phyloP scores from a whole-genome alignment of 73 alveolate genomes.

The Symbiodinium natans region DNA sequence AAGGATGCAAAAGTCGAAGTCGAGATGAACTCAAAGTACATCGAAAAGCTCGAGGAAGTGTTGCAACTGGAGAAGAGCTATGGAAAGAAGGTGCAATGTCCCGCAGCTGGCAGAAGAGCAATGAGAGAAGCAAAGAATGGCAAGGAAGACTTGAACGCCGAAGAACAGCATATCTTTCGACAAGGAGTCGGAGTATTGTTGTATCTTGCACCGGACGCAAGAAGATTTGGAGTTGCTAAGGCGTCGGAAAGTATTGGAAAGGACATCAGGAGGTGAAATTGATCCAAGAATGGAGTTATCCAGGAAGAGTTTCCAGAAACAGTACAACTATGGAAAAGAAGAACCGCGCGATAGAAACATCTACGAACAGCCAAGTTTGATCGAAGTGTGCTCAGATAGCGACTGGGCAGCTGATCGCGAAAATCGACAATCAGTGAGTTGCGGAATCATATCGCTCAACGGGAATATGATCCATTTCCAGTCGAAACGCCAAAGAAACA shows the following conservation, averaged over 20 bases:
- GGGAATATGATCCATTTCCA: neutral
- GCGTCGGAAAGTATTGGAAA: neutral
- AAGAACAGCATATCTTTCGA: neutral
- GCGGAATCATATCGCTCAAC: neutral
- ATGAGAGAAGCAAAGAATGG: neutral
- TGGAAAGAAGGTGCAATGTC: neutral
- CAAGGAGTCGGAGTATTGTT: neutral
- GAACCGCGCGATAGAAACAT: neutral
- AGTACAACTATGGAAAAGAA: neutral
- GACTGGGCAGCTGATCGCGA: neutral
- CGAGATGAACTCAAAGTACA: neutral
- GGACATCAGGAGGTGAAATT: neutral
- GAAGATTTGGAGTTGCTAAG: neutral
- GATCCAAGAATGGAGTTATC: neutral
- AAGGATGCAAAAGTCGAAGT: neutral
- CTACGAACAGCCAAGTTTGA: neutral
- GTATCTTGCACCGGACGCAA: neutral
- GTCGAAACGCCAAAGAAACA: neutral
- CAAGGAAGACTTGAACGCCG: neutral
- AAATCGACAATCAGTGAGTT: neutral
- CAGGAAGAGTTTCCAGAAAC: neutral
- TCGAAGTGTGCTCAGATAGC: neutral
- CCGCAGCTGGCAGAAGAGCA: neutral
- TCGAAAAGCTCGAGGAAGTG: neutral
- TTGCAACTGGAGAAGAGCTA: neutral